Evolutionary conservation across 208 protist species (phyloP).

Genomic region (Crithidia thermophila): DNA sequence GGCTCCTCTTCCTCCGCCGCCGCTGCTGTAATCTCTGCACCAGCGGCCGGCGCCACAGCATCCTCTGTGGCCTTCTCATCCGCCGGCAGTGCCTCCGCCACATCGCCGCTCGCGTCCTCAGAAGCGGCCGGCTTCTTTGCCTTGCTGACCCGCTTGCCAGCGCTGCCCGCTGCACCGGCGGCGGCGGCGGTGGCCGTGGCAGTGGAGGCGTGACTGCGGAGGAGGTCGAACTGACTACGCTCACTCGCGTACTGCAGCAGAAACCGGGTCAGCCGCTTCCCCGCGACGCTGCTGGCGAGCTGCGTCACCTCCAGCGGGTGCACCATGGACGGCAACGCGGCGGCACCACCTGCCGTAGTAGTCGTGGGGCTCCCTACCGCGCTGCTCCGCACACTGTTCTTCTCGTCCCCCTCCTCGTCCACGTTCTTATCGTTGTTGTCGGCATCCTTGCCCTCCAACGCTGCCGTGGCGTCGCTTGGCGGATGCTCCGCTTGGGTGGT

Average conservation of each 20-base stretch:
- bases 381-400: constrained; percentile 5
- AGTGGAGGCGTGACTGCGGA: constrained; percentile 30
- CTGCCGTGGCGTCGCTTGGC: background rate
- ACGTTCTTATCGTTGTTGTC: background rate
- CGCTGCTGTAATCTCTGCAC: too few species aligned
- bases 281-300: constrained; percentile 37
- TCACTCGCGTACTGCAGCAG: constrained; percentile 81
- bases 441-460: background rate
- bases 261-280: constrained; percentile 74
- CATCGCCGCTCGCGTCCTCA: too few species aligned
- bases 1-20: too few species aligned
- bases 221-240: constrained; percentile 61
- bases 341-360: background rate
- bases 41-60: too few species aligned
- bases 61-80: too few species aligned
- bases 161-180: background rate
- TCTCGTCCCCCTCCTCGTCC: background rate
- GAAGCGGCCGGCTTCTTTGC: too few species aligned
- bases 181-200: constrained; percentile 3
- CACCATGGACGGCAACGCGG: constrained; percentile 20
- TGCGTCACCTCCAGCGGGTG: constrained; percentile 72
- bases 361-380: constrained; percentile 16
- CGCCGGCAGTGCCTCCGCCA: background rate
- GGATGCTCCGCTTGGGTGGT: too few species aligned
- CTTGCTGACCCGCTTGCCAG: background rate